These are phyloP conservation scores for Annulohypoxylon maeteangense DNA, from an alignment of 495 filamentous ascomycete species.

Conservation along the genomic window DNA sequence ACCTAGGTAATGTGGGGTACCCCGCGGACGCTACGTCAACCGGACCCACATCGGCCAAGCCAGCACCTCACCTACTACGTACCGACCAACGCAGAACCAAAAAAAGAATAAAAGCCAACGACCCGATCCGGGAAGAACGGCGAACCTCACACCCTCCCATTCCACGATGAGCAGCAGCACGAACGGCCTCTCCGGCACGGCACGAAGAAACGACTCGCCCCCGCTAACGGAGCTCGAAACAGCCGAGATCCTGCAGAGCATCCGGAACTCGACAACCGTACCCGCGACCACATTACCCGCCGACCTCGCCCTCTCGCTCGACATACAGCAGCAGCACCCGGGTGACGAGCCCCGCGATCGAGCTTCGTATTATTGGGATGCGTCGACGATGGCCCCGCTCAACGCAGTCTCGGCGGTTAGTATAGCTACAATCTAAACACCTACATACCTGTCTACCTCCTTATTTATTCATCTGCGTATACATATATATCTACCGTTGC, in stretches of 20 bases:
- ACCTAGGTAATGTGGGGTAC: constrained; percentile 17
- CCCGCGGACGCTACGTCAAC: constrained; percentile 36
- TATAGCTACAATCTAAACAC: constrained; percentile 40
- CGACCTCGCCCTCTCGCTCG: constrained; percentile 44
- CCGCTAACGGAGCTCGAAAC: constrained; percentile 44
- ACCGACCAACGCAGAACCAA: no score
- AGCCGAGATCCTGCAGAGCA: constrained; percentile 40
- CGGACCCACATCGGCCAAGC: constrained; percentile 12
- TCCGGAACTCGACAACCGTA: constrained; percentile 30
- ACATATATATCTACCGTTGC: neutral
- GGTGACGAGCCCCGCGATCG: constrained; percentile 34
- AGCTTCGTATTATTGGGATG: constrained; percentile 60
- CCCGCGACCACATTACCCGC: constrained; percentile 35
- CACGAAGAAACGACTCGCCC: constrained; percentile 29
- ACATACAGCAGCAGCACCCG: constrained; percentile 26
- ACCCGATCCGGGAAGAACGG: constrained; percentile 15
- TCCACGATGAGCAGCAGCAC: constrained; percentile 27
- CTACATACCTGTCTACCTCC: constrained; percentile 3
- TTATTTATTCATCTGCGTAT: constrained; percentile 13
- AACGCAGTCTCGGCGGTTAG: constrained; percentile 66
- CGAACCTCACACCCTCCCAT: constrained; percentile 15
- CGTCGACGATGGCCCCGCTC: constrained; percentile 65
- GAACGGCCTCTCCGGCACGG: constrained; percentile 29
- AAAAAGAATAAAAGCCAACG: constrained; percentile 15
- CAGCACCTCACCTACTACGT: neutral